Evolutionary conservation across 495 filamentous ascomycete genomes (phyloP).

Genomic region (Cladorrhinum samala): DNA sequence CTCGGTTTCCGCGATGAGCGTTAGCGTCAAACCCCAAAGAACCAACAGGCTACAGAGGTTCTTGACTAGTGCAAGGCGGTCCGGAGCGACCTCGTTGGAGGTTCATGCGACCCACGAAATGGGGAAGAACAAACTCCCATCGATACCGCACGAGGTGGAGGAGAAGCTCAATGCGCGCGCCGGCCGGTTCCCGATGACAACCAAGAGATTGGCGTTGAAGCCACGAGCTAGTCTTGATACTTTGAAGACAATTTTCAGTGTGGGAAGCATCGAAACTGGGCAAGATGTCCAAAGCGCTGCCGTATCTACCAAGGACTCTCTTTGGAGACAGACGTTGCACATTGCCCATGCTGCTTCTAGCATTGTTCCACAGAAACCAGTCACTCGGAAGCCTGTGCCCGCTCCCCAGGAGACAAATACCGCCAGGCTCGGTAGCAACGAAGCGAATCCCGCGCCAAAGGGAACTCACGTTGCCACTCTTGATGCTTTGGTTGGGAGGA

Average conservation of each 20-base stretch:
- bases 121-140: slow-evolving; percentile 26
- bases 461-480: neutral
- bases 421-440: neutral
- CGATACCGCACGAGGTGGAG: slow-evolving; percentile 29
- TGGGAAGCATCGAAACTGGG: slow-evolving; percentile 28
- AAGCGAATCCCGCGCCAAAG: neutral
- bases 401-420: slow-evolving; percentile 11
- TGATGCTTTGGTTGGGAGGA: neutral
- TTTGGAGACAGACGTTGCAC: slow-evolving; percentile 25
- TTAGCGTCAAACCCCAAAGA: slow-evolving; percentile 30
- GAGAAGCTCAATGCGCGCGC: slow-evolving; percentile 30
- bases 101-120: slow-evolving; percentile 27
- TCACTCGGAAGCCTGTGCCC: slow-evolving; percentile 30
- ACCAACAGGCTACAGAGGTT: slow-evolving; percentile 36
- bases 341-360: slow-evolving; percentile 23
- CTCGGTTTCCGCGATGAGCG: slow-evolving; percentile 27
- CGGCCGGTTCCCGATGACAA: slow-evolving; percentile 22
- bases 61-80: slow-evolving; percentile 30
- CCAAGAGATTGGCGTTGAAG: slow-evolving; percentile 29
- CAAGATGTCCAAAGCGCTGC: slow-evolving; percentile 22
- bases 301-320: slow-evolving; percentile 14
- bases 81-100: slow-evolving; percentile 16
- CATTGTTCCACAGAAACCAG: slow-evolving; percentile 29
- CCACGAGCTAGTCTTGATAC: slow-evolving; percentile 34
- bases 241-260: slow-evolving; percentile 37